Evolutionary conservation across 805 yeast species (phyloP).

Genomic region (Lipomyces starkeyi): DNA sequence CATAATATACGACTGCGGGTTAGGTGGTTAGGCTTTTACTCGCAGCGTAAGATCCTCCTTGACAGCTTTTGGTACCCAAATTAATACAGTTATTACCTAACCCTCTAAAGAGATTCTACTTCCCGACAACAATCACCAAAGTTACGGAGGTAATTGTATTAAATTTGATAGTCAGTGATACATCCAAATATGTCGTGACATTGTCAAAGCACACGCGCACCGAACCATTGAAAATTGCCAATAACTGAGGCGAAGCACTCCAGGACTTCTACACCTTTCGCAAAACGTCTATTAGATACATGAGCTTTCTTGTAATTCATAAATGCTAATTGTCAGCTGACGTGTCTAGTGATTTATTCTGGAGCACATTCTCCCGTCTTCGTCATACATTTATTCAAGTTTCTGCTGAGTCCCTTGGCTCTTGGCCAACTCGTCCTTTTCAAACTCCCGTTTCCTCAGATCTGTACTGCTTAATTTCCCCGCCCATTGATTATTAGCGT

Average conservation of each 20-base stretch:
- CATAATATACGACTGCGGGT: not conserved
- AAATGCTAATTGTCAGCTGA: not conserved
- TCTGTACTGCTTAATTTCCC: conserved; percentile 37
- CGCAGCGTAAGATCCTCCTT: not conserved
- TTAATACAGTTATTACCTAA: not conserved
- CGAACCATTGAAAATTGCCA: not conserved
- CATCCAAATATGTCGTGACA: not conserved
- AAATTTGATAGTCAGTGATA: too few species aligned
- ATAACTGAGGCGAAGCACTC: not conserved
- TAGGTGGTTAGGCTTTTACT: not conserved
- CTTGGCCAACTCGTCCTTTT: not conserved
- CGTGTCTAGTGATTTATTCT: not conserved
- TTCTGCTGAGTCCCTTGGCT: not conserved
- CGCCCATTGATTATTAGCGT: conserved; percentile 14
- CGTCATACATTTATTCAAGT: not conserved
- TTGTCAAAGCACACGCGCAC: not conserved
- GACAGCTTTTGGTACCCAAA: not conserved
- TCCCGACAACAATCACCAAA: too few species aligned
- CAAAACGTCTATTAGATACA: not conserved
- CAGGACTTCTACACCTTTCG: not conserved
- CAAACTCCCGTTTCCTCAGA: conserved; percentile 15
- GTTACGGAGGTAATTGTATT: too few species aligned
- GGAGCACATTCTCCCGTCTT: not conserved
- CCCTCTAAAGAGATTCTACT: not conserved
- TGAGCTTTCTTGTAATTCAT: not conserved